A percentile compares a stretch with the other conserved stretches of the same genome.
Conservation (phyloP, 108 stramenopile species). For the Skeletonema marinoi region DNA sequence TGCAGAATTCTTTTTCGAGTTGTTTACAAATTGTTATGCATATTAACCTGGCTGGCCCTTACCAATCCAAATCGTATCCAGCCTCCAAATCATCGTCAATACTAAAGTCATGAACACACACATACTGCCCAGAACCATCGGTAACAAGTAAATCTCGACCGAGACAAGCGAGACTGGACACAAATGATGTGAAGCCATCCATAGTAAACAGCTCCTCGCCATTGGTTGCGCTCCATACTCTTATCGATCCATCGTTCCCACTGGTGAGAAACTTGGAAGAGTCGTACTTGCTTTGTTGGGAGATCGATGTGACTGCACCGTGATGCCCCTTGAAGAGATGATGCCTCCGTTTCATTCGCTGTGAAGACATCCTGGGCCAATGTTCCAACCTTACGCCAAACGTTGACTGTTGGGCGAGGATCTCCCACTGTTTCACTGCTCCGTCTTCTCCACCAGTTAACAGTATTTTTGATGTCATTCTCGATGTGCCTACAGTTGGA, state of each 20-base stretch:
- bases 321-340: slow-evolving; percentile 57
- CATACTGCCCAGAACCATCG: slow-evolving; percentile 63
- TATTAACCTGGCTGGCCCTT: not conserved
- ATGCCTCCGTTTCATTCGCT: slow-evolving; percentile 59
- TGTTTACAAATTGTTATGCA: not conserved
- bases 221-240: slow-evolving; percentile 53
- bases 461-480: slow-evolving; percentile 36
- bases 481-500: not conserved
- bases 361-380: slow-evolving; percentile 64
- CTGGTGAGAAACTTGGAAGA: slow-evolving; percentile 53
- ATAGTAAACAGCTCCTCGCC: slow-evolving; percentile 61
- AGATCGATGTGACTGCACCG: slow-evolving; percentile 54
- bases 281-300: slow-evolving; percentile 37
- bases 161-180: slow-evolving; percentile 60
- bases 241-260: slow-evolving; percentile 54
- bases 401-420: slow-evolving; percentile 28
- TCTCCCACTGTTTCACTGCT: slow-evolving; percentile 66
- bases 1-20: not conserved
- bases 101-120: slow-evolving; percentile 78
- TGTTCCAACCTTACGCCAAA: slow-evolving; percentile 48
- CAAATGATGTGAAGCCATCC: slow-evolving; percentile 59
- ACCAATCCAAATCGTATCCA: slow-evolving; percentile 54
- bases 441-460: slow-evolving; percentile 69
- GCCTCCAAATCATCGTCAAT: slow-evolving; percentile 28
- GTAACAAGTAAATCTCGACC: slow-evolving; percentile 59